Evolutionary conservation across 2,329 filamentous ascomycete species (phyloP).

Genomic region (Cladophialophora chaetospira): DNA sequence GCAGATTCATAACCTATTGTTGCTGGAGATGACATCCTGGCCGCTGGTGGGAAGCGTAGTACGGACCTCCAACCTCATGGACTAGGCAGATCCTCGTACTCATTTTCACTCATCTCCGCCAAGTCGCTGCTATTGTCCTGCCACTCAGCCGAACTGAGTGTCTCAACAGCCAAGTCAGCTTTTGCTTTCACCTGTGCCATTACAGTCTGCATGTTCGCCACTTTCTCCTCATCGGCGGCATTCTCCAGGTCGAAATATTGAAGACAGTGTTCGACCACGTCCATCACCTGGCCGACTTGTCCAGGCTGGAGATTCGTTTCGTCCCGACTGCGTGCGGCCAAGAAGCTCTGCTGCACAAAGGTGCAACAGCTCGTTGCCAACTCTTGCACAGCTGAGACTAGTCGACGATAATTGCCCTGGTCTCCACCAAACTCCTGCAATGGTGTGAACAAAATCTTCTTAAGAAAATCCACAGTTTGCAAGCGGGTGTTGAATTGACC

Average conservation of each 20-base stretch:
- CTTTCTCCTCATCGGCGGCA: slow-evolving; percentile 23
- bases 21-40: neutral
- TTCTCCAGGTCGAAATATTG: slow-evolving; percentile 26
- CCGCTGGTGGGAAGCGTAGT: neutral
- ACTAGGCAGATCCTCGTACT: slow-evolving; percentile 26
- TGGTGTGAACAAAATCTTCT: slow-evolving; percentile 44
- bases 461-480: slow-evolving; percentile 48
- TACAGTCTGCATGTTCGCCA: slow-evolving; percentile 14
- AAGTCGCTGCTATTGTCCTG: slow-evolving; percentile 30
- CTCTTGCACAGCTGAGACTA: slow-evolving; percentile 16
- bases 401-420: slow-evolving; percentile 6
- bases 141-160: slow-evolving; percentile 30
- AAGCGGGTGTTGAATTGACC: slow-evolving; percentile 43
- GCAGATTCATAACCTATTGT: too few relatives aligned
- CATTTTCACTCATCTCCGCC: slow-evolving; percentile 27
- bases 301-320: slow-evolving; percentile 22
- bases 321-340: slow-evolving; percentile 20
- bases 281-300: slow-evolving; percentile 28
- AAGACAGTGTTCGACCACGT: slow-evolving; percentile 26
- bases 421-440: slow-evolving; percentile 36
- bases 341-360: slow-evolving; percentile 21
- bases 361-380: slow-evolving; percentile 19
- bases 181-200: slow-evolving; percentile 22
- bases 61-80: slow-evolving; percentile 7
- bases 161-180: slow-evolving; percentile 24